Evolutionary conservation across 768 basidiomycete genomes (phyloP).

Genomic region (Naematelia aurantialba): DNA sequence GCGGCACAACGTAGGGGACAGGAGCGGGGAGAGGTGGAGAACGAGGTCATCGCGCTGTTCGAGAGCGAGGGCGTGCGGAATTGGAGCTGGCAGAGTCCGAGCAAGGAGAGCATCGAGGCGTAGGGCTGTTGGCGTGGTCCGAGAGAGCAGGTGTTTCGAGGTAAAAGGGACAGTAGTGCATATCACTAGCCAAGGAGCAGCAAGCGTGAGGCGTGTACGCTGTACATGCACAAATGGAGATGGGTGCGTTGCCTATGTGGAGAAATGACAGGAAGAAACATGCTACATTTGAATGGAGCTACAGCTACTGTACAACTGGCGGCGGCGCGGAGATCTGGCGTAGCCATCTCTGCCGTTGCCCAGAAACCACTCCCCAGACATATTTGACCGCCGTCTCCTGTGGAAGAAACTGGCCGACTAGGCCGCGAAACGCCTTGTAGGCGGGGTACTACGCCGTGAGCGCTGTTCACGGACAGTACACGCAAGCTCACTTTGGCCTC

Average conservation of each 20-base stretch:
- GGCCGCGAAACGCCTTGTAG: conserved; percentile 68
- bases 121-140: no score
- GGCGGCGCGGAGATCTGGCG: conserved; percentile 50
- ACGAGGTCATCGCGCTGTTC: conserved; percentile 27
- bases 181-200: no score
- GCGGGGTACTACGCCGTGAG: conserved; percentile 29
- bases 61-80: conserved; percentile 25
- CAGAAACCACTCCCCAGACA: conserved; percentile 51
- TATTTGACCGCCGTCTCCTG: conserved; percentile 45
- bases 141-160: no score
- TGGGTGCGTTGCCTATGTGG: no score
- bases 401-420: conserved; percentile 77
- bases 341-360: conserved; percentile 52
- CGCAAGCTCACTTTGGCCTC: conserved; percentile 56
- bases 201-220: no score
- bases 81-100: conserved; percentile 43
- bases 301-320: background rate
- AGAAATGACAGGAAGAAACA: background rate
- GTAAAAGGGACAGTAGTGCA: no score
- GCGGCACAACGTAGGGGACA: conserved; percentile 1
- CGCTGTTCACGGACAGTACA: background rate
- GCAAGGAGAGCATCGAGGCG: background rate
- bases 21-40: conserved; percentile 13
- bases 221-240: no score
- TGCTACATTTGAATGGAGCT: background rate